Evolutionary conservation across 1,139 yeast species (phyloP), one percentile per base, ranked within the genome.

Genomic region (Arxiozyma slooffiae): DNA sequence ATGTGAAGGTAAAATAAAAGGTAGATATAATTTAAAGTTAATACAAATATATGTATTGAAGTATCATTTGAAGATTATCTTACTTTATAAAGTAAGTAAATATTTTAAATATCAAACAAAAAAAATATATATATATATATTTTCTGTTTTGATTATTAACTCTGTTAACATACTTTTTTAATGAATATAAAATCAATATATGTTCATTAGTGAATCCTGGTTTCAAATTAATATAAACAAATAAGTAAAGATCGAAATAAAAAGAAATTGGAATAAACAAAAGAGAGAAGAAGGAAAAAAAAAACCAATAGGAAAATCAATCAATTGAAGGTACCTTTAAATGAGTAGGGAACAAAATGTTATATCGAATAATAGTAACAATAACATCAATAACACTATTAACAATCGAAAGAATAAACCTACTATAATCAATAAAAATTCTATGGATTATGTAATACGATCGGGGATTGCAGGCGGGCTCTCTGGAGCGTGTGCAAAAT

Each of bases 401-500:
- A 11, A 14, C 6, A 30, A 11, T 30, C 16, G 36, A 30, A 30
- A 30, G 4, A 30, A 30, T 23, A 23, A 36, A 23, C 20, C 5
- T 11, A 38, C 17, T 3, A 18, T 39, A 18, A 55, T 61, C n/a
- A 82, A 86, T 60, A 88, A 84, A 60, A 85, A 80, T 52, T 82
- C 90, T 7, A 56, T 83, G 37, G 90, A 85, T 52, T 92, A 92
- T 67, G 82, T 92, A 20, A 55, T 87, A 37, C 76, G 88, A 54
- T 84, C 95, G 23, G 98, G 96, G 0, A 61, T 89, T 1, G 95
- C 98, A 0, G 99, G 99, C 14, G 99, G 99, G 0, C 61, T 88
- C 1, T 97, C 98, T 0, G 99, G 99, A 0, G 81, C 90, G 50
- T 88, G 94, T 8, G 98, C 97, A 7, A 92, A 92, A 63, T 89